Evolutionary conservation across 129 eudicot species (phyloP).

Genomic region (Escallonia herrerae): DNA sequence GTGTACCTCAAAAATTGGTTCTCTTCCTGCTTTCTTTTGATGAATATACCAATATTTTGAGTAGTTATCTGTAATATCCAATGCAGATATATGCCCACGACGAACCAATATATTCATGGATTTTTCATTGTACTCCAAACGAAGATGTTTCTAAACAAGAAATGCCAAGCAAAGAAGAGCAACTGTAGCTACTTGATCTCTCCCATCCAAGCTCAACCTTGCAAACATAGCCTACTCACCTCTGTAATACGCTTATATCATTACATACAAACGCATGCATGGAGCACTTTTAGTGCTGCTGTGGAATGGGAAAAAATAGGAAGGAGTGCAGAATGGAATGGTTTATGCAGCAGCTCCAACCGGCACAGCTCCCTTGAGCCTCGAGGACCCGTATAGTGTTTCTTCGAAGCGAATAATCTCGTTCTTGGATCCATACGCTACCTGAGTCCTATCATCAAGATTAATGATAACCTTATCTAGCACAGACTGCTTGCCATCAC

Average conservation of each 20-base stretch:
- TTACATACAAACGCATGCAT: conserved; percentile 4
- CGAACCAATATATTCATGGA: conserved; percentile 5
- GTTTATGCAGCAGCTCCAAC: conserved; percentile 82
- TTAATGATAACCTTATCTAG: conserved; percentile 66
- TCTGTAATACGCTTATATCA: neutral
- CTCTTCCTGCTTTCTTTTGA: no score
- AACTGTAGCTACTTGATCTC: neutral
- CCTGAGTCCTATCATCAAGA: conserved; percentile 94
- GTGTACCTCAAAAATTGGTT: no score
- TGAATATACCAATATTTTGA: no score
- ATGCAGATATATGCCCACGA: neutral
- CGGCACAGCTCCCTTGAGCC: conserved; percentile 74
- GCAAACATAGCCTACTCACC: neutral
- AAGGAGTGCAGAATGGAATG: neutral
- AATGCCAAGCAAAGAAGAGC: conserved; percentile 21
- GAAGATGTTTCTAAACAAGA: conserved; percentile 11
- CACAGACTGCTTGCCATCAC: conserved; percentile 85
- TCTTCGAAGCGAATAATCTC: conserved; percentile 97
- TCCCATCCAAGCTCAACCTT: conserved; percentile 4
- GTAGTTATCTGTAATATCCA: neutral
- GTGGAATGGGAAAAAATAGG: conserved; percentile 1
- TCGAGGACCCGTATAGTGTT: conserved; percentile 88
- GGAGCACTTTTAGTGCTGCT: conserved; percentile 11
- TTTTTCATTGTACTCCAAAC: conserved; percentile 2
- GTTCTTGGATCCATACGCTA: conserved; percentile 86